These are phyloP conservation scores for Penicillium sp. DNA, from an alignment of 2,329 filamentous ascomycete genomes.

Conservation along the genomic window DNA sequence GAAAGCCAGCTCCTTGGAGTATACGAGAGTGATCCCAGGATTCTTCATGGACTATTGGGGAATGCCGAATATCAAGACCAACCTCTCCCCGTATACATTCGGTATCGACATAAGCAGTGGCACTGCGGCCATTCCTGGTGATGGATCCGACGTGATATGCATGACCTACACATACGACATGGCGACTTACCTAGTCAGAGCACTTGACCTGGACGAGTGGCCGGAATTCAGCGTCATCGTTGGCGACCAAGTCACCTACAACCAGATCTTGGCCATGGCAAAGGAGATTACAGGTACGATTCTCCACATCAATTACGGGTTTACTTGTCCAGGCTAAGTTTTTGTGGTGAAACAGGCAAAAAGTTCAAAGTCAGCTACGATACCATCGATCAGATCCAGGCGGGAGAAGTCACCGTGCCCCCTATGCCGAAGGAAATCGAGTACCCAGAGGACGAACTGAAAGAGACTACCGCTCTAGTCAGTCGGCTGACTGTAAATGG, in stretches of 20 bases:
- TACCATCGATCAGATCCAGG: slow-evolving; percentile 30
- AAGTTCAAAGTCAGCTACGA: slow-evolving; percentile 39
- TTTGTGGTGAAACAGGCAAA: slow-evolving; percentile 23
- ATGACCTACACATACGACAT: slow-evolving; percentile 54
- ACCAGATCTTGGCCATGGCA: slow-evolving; percentile 45
- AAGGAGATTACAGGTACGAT: slow-evolving; percentile 43
- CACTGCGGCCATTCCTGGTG: slow-evolving; percentile 50
- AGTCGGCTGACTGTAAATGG: slow-evolving; percentile 29
- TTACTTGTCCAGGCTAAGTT: neutral
- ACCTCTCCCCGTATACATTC: slow-evolving; percentile 42
- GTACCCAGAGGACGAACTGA: slow-evolving; percentile 23
- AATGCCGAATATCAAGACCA: slow-evolving; percentile 36
- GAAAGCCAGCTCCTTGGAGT: slow-evolving; percentile 35
- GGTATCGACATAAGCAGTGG: slow-evolving; percentile 47
- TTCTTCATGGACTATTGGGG: slow-evolving; percentile 51
- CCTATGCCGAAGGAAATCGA: slow-evolving; percentile 17
- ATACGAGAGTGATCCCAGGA: slow-evolving; percentile 41
- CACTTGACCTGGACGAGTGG: slow-evolving; percentile 47
- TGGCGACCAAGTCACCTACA: slow-evolving; percentile 46
- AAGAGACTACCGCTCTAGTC: slow-evolving; percentile 27
- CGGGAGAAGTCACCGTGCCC: slow-evolving; percentile 37
- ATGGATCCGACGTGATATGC: slow-evolving; percentile 44
- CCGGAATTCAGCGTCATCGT: slow-evolving; percentile 36
- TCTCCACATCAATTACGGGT: neutral
- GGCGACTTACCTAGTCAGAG: slow-evolving; percentile 45